Conservation (phyloP, 2,329 filamentous ascomycete species). For the Fulvia fulva region DNA sequence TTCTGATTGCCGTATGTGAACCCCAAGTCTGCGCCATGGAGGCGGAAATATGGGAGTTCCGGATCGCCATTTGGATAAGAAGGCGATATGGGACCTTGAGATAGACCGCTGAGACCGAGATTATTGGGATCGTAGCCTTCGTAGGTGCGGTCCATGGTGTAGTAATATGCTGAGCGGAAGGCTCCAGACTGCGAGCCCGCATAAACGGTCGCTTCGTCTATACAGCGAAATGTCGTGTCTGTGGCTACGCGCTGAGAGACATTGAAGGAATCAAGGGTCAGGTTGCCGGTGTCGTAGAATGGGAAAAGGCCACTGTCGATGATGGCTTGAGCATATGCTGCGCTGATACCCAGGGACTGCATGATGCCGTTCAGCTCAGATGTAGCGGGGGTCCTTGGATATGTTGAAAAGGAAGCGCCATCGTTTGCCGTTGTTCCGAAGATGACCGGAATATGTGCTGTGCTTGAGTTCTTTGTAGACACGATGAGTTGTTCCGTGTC, state of each 20-base stretch:
- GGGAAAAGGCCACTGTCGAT: no score
- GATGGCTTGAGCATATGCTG: no score
- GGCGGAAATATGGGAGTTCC: constrained; percentile 51
- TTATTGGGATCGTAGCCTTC: constrained; percentile 51
- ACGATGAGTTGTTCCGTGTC: no score
- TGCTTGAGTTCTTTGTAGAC: no score
- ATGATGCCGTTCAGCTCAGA: no score
- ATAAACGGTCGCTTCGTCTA: constrained; percentile 56
- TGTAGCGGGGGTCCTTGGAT: no score
- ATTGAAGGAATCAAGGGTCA: constrained; percentile 56
- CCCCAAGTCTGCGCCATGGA: constrained; percentile 52
- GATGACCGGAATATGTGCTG: no score
- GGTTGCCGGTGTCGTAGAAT: no score
- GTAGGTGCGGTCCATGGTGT: constrained; percentile 58
- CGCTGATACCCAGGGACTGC: no score
- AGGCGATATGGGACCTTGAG: constrained; percentile 35
- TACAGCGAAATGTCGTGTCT: constrained; percentile 57
- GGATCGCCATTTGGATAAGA: constrained; percentile 46
- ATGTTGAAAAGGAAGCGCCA: no score
- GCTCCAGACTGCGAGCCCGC: constrained; percentile 45
- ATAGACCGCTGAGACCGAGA: constrained; percentile 43
- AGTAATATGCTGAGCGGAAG: constrained; percentile 53
- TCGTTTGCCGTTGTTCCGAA: no score
- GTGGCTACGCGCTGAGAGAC: constrained; percentile 53
- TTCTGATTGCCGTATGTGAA: constrained; percentile 32